Conservation (phyloP, 768 basidiomycete genomes). For the Suillus placidus region DNA sequence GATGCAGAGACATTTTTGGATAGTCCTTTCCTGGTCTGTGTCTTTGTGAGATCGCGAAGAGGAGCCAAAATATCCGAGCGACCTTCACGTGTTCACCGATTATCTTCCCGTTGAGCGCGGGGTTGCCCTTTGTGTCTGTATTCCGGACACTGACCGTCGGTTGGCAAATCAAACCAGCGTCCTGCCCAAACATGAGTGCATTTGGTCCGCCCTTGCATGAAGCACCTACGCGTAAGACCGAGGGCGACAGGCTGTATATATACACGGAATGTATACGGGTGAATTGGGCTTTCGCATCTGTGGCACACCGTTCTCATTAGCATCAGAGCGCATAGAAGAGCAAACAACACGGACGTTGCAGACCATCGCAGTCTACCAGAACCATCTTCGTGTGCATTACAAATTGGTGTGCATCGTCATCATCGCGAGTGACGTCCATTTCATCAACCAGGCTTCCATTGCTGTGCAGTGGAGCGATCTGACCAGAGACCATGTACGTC, state of each 20-base stretch:
- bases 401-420: constrained; percentile 43
- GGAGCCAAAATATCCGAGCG: neutral
- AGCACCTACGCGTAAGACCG: constrained; percentile 55
- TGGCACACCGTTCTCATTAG: neutral
- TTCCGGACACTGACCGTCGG: constrained; percentile 35
- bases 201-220: neutral
- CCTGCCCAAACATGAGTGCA: constrained; percentile 34
- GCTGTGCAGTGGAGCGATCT: constrained; percentile 33
- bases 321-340: neutral
- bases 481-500: constrained; percentile 75
- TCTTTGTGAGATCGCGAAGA: neutral
- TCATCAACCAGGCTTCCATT: constrained; percentile 21
- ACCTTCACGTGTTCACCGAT: constrained; percentile 52
- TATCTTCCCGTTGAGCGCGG: constrained; percentile 45
- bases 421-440: constrained; percentile 45
- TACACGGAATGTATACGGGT: constrained; percentile 55
- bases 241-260: constrained; percentile 74
- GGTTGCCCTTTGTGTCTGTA: constrained; percentile 33
- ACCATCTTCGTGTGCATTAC: constrained; percentile 52
- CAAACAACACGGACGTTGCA: constrained; percentile 55
- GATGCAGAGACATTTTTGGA: constrained; percentile 25
- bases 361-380: constrained; percentile 62
- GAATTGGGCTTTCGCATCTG: constrained; percentile 60
- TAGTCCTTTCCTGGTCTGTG: neutral
- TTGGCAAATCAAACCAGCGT: constrained; percentile 44